Evolutionary conservation across 1,284 basidiomycete species (phyloP).

Genomic region (Spongispora temasekensis): DNA sequence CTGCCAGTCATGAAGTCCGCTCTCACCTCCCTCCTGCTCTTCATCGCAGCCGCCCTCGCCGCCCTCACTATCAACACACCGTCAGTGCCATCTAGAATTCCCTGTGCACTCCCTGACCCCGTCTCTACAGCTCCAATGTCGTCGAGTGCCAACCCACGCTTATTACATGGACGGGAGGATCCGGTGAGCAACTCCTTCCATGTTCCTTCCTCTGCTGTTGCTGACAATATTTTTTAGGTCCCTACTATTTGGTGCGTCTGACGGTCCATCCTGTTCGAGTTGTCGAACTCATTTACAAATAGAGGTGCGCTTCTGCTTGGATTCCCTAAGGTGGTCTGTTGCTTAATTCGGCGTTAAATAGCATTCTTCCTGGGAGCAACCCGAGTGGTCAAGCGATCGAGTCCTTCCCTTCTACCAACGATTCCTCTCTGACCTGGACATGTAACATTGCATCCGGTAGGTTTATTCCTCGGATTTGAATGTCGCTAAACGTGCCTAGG

Average conservation of each 20-base stretch:
- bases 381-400: slow-evolving; percentile 42
- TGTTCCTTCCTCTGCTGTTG: not conserved
- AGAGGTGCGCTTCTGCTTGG: slow-evolving; percentile 25
- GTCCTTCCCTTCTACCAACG: slow-evolving; percentile 37
- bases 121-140: slow-evolving; percentile 29
- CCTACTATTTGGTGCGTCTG: slow-evolving; percentile 53
- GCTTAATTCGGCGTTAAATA: slow-evolving; percentile 19
- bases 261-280: slow-evolving; percentile 1
- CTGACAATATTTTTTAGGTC: slow-evolving; percentile 36
- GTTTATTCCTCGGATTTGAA: not conserved
- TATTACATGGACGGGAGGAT: slow-evolving; percentile 52
- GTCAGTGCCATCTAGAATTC: slow-evolving; percentile 40
- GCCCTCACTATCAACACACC: slow-evolving; percentile 58
- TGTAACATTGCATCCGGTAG: slow-evolving; percentile 37
- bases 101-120: slow-evolving; percentile 5
- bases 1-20: slow-evolving; percentile 46
- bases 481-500: slow-evolving; percentile 31
- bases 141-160: slow-evolving; percentile 54
- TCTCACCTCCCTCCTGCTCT: slow-evolving; percentile 41
- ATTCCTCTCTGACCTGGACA: slow-evolving; percentile 47
- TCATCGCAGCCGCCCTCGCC: slow-evolving; percentile 43
- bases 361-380: slow-evolving; percentile 43
- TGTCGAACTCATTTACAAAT: slow-evolving; percentile 1
- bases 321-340: not conserved
- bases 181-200: slow-evolving; percentile 41